phyloP scores from a whole-genome alignment of 164 flowering plant species.

The Vitis labrusca region DNA sequence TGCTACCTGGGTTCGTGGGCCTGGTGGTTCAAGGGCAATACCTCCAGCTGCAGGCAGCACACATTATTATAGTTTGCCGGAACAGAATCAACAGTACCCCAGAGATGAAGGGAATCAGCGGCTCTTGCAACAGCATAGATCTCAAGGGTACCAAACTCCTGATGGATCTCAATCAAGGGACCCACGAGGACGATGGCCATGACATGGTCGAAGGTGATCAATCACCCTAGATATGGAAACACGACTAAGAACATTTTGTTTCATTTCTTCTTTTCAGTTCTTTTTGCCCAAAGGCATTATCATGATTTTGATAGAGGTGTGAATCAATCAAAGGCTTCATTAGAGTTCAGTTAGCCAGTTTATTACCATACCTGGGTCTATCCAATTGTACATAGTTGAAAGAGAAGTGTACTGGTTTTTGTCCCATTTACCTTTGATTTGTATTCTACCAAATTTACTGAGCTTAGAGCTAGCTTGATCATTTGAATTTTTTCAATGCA shows the following conservation, averaged over 20 bases:
- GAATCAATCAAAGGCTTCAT: neutral
- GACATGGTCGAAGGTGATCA: neutral
- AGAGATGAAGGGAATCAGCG: conserved; percentile 15
- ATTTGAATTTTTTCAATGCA: neutral
- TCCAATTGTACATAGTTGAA: conserved; percentile 21
- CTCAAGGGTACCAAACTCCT: conserved; percentile 7
- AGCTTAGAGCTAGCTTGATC: neutral
- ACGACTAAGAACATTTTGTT: conserved; percentile 8
- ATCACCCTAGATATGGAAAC: conserved; percentile 11
- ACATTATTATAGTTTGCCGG: conserved; percentile 4
- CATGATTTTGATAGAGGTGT: neutral
- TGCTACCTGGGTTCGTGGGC: conserved; percentile 4
- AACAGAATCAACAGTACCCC: conserved; percentile 13
- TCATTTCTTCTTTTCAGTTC: neutral
- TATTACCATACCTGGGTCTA: conserved; percentile 10
- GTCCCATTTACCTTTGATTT: conserved; percentile 9
- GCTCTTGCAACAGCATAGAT: conserved; percentile 11
- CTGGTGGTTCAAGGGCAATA: conserved; percentile 1
- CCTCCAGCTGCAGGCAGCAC: conserved; percentile 1
- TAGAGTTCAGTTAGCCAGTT: neutral
- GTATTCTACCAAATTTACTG: conserved; percentile 5
- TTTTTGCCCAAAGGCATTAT: conserved; percentile 1
- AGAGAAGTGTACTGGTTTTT: neutral
- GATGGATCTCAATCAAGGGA: neutral
- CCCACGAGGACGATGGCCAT: conserved; percentile 7